Conservation (phyloP, 2,329 filamentous ascomycete genomes). For the Diaporthe citrichinensis region DNA sequence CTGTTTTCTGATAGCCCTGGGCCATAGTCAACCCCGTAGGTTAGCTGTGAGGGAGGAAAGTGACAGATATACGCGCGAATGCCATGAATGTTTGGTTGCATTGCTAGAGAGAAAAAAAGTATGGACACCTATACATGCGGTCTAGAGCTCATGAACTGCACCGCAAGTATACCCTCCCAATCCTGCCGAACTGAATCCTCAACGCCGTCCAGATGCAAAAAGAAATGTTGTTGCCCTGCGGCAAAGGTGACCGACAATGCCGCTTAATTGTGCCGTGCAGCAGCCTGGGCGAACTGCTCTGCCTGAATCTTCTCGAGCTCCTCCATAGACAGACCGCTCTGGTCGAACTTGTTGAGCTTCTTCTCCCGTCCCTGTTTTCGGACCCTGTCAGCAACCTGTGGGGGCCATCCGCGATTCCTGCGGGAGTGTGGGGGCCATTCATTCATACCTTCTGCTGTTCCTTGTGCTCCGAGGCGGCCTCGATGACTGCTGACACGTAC, state of each 20-base stretch:
- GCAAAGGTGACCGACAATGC: not conserved
- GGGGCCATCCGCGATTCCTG: not conserved
- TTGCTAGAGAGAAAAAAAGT: not conserved
- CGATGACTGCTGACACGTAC: constrained; percentile 89
- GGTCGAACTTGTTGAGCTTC: constrained; percentile 96
- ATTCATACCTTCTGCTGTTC: constrained; percentile 85
- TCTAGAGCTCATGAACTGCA: constrained; percentile 33
- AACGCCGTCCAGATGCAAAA: constrained; percentile 41
- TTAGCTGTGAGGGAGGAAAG: not conserved
- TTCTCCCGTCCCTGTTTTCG: constrained; percentile 85
- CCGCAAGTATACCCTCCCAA: constrained; percentile 18
- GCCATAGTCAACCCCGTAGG: not conserved
- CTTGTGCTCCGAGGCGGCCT: constrained; percentile 92
- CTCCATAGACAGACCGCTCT: constrained; percentile 92
- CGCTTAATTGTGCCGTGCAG: constrained; percentile 75
- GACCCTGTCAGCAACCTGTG: constrained; percentile 46
- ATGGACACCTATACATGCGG: constrained; percentile 22
- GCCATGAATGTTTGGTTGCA: constrained; percentile 1
- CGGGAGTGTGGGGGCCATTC: not conserved
- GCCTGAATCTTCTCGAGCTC: constrained; percentile 91
- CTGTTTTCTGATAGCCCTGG: not conserved
- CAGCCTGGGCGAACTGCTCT: constrained; percentile 89
- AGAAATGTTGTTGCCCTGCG: not conserved
- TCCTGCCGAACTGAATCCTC: constrained; percentile 19
- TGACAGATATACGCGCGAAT: not conserved